These are phyloP conservation scores for Garcia nutans DNA, from an alignment of 345 rosid species.

Conservation along the genomic window DNA sequence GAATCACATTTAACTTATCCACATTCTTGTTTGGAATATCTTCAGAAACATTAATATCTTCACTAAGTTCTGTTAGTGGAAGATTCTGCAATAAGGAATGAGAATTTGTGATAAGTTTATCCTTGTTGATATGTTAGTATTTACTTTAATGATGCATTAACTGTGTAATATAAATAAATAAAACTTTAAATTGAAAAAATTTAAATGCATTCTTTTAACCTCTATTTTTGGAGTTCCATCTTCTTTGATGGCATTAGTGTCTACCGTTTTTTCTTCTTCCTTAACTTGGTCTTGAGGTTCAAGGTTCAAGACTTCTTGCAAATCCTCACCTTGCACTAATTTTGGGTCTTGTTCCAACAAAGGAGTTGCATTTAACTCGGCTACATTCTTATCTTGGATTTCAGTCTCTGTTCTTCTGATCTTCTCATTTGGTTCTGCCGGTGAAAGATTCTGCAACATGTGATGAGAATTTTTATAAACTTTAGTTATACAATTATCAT, in stretches of 20 bases:
- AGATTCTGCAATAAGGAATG: slow-evolving; percentile 22
- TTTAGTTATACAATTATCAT: background rate
- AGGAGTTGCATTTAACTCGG: slow-evolving; percentile 3
- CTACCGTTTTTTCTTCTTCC: slow-evolving; percentile 20
- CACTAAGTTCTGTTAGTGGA: slow-evolving; percentile 8
- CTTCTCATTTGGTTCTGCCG: slow-evolving; percentile 10
- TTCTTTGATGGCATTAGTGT: background rate
- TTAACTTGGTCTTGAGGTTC: slow-evolving; percentile 20
- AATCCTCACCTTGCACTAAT: slow-evolving; percentile 12
- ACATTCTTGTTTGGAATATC: background rate
- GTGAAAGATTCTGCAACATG: slow-evolving; percentile 23
- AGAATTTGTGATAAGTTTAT: background rate
- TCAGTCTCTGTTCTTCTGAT: slow-evolving; percentile 3
- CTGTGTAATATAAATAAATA: background rate
- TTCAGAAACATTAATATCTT: slow-evolving; percentile 13
- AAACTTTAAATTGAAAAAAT: background rate
- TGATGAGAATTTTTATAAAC: too few relatives aligned
- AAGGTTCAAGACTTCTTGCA: slow-evolving; percentile 1
- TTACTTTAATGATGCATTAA: background rate
- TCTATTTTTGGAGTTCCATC: background rate
- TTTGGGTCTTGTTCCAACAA: slow-evolving; percentile 16
- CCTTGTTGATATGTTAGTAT: background rate
- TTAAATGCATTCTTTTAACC: slow-evolving; percentile 2
- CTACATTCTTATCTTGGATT: background rate
- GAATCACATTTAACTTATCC: background rate